Conservation (phyloP, 257 asterid genomes). For the Oldenlandia corymbosa region DNA sequence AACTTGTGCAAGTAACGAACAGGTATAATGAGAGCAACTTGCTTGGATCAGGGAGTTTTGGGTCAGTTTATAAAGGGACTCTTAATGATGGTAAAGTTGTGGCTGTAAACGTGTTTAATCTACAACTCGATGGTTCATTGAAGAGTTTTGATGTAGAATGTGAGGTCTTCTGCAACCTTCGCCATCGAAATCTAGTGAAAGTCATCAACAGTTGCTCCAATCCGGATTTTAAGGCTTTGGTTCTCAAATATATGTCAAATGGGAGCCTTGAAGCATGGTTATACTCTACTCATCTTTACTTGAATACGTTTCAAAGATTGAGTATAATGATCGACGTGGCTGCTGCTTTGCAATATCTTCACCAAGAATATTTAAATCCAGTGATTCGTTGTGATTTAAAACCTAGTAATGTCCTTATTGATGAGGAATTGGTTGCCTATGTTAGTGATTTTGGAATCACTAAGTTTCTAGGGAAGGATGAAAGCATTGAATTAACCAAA, state of each 20-base stretch:
- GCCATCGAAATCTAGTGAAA: too few relatives aligned
- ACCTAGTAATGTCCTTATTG: constrained; percentile 15
- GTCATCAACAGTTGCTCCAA: too few relatives aligned
- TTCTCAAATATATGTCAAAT: constrained; percentile 6
- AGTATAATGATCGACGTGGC: constrained; percentile 7
- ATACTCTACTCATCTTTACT: background rate
- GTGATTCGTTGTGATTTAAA: constrained; percentile 16
- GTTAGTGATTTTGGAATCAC: constrained; percentile 20
- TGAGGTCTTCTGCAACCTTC: too few relatives aligned
- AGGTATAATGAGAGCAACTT: too few relatives aligned
- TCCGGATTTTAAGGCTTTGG: too few relatives aligned
- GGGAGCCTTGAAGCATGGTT: constrained; percentile 17
- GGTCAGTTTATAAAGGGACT: too few relatives aligned
- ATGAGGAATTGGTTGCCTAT: constrained; percentile 5
- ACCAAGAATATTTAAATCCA: constrained; percentile 3
- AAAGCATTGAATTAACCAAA: background rate
- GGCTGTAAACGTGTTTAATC: too few relatives aligned
- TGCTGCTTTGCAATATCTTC: constrained; percentile 10
- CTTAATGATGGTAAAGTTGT: too few relatives aligned
- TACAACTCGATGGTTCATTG: too few relatives aligned
- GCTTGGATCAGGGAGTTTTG: too few relatives aligned
- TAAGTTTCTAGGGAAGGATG: constrained; percentile 5
- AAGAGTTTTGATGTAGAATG: too few relatives aligned
- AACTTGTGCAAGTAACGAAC: too few relatives aligned
- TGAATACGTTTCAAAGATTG: constrained; percentile 3